Conservation (phyloP, 2,329 filamentous ascomycete genomes). For the Aspergillus phoenicis region DNA sequence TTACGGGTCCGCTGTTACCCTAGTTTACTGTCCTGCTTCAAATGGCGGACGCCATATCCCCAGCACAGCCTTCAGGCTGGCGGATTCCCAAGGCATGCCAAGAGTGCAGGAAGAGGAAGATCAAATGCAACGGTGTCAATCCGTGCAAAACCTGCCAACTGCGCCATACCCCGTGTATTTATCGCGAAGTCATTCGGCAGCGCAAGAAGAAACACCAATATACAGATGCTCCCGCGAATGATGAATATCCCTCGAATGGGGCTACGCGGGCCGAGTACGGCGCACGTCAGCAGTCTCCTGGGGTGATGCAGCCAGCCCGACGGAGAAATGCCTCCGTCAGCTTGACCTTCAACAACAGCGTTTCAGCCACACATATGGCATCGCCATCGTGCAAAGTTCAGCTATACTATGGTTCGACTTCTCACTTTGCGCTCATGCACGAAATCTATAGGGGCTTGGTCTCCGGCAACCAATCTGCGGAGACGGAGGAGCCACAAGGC, state of each 20-base stretch:
- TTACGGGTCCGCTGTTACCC: neutral
- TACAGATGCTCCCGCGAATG: conserved; percentile 13
- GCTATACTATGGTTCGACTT: conserved; percentile 52
- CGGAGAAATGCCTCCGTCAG: conserved; percentile 25
- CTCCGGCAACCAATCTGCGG: conserved; percentile 21
- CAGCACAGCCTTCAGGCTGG: conserved; percentile 29
- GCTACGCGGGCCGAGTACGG: conserved; percentile 19
- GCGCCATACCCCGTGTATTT: conserved; percentile 37
- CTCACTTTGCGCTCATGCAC: conserved; percentile 50
- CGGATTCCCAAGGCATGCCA: conserved; percentile 45
- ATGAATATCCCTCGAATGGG: conserved; percentile 3
- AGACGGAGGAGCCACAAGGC: conserved; percentile 24
- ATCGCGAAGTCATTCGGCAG: conserved; percentile 41
- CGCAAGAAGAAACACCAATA: conserved; percentile 37
- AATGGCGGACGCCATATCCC: conserved; percentile 30
- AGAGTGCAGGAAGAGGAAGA: conserved; percentile 46
- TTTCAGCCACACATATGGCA: conserved; percentile 51
- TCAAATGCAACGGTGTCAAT: conserved; percentile 43
- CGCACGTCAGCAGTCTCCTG: conserved; percentile 20
- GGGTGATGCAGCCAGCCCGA: conserved; percentile 16
- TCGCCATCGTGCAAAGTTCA: conserved; percentile 50
- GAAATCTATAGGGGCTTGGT: conserved; percentile 40
- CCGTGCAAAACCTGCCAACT: conserved; percentile 45
- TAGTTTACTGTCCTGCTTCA: neutral
- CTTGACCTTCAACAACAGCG: conserved; percentile 44